These are phyloP conservation scores for Mycena maculata DNA, from an alignment of 768 basidiomycete genomes.

Conservation along the genomic window DNA sequence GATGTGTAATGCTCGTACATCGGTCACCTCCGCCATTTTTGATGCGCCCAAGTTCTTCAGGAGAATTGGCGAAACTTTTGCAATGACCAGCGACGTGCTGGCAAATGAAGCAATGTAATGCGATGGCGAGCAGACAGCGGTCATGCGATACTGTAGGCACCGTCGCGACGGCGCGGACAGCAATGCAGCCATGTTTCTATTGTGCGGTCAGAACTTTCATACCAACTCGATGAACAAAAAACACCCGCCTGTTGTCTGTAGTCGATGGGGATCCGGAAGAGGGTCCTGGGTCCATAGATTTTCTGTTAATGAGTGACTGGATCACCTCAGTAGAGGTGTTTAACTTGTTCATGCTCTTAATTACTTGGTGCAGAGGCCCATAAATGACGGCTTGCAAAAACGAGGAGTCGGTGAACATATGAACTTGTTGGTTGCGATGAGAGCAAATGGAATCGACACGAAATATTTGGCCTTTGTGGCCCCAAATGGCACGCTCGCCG, in stretches of 20 bases:
- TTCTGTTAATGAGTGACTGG: conserved; percentile 3
- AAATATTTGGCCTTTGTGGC: background rate
- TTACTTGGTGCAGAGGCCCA: conserved; percentile 1
- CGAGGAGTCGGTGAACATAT: background rate
- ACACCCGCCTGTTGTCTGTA: background rate
- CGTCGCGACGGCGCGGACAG: conserved; percentile 14
- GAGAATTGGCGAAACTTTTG: conserved; percentile 4
- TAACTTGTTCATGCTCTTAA: background rate
- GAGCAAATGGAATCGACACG: conserved; percentile 14
- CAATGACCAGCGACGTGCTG: conserved; percentile 1
- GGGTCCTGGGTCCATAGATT: conserved; percentile 9
- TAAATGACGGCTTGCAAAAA: conserved; percentile 7
- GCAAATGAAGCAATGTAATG: conserved; percentile 14
- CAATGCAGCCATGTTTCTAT: conserved; percentile 4
- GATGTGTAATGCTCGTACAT: conserved; percentile 8
- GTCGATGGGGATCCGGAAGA: background rate
- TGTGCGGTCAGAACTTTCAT: no score
- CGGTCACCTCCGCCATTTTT: conserved; percentile 17
- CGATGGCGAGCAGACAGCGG: conserved; percentile 12
- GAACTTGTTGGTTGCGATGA: background rate
- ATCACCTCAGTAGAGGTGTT: conserved; percentile 10
- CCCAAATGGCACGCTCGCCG: conserved; percentile 9
- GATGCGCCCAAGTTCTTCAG: conserved; percentile 6
- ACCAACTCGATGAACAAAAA: no score
- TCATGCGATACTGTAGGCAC: background rate